Percentiles rank a stretch among this genome's conserved stretches.
Evolutionary conservation across 441 rosid genomes (phyloP).

Genomic region (Daphne laureola): DNA sequence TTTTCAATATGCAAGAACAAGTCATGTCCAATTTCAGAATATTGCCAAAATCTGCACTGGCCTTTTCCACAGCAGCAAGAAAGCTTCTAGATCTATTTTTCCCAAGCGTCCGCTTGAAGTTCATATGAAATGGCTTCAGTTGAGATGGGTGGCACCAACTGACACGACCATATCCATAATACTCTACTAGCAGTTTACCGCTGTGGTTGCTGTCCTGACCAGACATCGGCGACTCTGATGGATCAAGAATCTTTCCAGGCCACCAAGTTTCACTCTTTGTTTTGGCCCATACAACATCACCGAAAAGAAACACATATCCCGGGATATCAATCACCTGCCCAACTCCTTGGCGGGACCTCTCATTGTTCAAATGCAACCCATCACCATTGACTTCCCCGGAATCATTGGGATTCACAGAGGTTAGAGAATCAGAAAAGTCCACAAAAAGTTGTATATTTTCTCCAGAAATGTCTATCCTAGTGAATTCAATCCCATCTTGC

Average conservation of each 20-base stretch:
- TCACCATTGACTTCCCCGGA: constrained; percentile 14
- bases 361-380: constrained; percentile 14
- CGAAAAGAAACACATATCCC: constrained; percentile 30
- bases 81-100: constrained; percentile 42
- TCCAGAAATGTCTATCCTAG: constrained; percentile 44
- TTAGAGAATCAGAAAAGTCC: constrained; percentile 44
- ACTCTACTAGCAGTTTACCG: constrained; percentile 40
- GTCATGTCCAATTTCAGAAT: constrained; percentile 44
- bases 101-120: constrained; percentile 38
- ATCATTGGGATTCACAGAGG: constrained; percentile 12
- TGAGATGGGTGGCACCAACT: constrained; percentile 49
- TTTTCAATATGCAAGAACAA: constrained; percentile 36
- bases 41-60: constrained; percentile 50
- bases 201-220: constrained; percentile 20
- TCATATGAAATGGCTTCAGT: constrained; percentile 55
- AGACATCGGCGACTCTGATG: constrained; percentile 21
- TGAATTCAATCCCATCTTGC: constrained; percentile 26
- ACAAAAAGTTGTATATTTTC: constrained; percentile 66
- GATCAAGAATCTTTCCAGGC: constrained; percentile 72
- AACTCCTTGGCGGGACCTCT: constrained; percentile 16
- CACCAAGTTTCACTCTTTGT: constrained; percentile 64
- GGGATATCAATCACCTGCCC: constrained; percentile 13
- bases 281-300: constrained; percentile 77
- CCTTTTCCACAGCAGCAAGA: constrained; percentile 53
- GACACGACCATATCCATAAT: constrained; percentile 39